A percentile compares a stretch with the other conserved stretches of the same genome.
phyloP scores from a whole-genome alignment of 2,329 filamentous ascomycete species.

The Orbilia blumenaviensis region DNA sequence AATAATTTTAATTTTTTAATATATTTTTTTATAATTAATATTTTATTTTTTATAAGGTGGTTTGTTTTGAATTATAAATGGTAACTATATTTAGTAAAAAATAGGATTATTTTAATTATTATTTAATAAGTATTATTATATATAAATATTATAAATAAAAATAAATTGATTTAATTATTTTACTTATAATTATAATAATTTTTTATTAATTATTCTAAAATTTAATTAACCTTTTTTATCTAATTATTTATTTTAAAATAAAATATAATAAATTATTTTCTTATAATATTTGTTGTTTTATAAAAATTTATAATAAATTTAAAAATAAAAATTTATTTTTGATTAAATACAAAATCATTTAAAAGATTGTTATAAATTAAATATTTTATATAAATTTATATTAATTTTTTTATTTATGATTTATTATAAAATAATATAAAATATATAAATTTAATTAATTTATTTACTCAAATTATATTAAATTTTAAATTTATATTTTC shows the following conservation, averaged over 20 bases:
- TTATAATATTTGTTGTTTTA: background rate
- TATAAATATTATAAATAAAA: background rate
- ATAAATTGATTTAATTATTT: background rate
- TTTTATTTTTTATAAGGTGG: background rate
- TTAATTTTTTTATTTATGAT: background rate
- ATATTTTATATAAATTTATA: background rate
- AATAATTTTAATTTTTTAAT: background rate
- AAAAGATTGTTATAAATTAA: background rate
- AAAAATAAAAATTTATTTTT: background rate
- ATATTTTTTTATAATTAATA: background rate
- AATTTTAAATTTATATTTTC: conserved; percentile 8
- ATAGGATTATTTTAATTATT: background rate
- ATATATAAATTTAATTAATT: background rate
- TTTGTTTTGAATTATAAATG: background rate
- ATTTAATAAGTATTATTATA: background rate
- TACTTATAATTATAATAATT: background rate
- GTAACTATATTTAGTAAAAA: background rate
- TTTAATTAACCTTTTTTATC: background rate
- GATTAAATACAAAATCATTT: background rate
- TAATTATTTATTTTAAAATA: background rate
- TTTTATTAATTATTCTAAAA: background rate
- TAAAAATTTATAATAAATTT: background rate
- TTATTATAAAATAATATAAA: background rate
- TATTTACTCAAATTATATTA: background rate
- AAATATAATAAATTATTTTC: background rate